Conservation (phyloP, 2,329 filamentous ascomycete species). For the Davidsoniella neocaledoniae region DNA sequence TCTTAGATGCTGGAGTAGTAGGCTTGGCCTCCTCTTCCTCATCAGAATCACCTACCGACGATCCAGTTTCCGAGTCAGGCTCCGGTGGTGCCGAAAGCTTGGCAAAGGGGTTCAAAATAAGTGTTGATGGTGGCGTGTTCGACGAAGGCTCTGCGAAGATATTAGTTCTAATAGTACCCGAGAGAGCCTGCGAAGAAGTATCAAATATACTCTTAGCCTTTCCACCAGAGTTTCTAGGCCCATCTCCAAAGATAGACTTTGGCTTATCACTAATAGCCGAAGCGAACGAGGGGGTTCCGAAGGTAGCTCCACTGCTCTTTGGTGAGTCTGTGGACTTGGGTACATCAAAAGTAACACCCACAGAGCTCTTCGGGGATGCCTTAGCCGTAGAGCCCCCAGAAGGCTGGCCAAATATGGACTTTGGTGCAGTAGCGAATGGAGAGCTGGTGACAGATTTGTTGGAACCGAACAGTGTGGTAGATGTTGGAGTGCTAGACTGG, state of each 20-base stretch:
- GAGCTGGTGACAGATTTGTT: background rate
- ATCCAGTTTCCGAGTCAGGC: conserved; percentile 9
- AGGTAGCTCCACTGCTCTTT: too few species aligned
- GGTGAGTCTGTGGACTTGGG: too few species aligned
- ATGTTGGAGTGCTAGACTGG: background rate
- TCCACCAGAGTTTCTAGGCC: background rate
- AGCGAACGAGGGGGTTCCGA: too few species aligned
- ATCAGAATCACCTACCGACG: background rate
- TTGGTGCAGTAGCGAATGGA: background rate
- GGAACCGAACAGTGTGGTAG: background rate
- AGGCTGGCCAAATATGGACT: conserved; percentile 1
- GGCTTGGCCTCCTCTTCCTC: conserved; percentile 16
- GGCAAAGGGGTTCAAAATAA: conserved; percentile 6
- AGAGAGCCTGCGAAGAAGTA: background rate
- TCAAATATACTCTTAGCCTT: conserved; percentile 10
- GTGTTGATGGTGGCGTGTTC: background rate
- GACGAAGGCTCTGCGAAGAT: conserved; percentile 14
- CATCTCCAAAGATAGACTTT: background rate
- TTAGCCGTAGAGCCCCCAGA: background rate
- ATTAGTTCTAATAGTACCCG: conserved; percentile 6
- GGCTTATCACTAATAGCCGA: background rate
- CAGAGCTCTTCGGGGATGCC: too few species aligned
- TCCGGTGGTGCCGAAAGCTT: conserved; percentile 1
- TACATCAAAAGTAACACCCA: too few species aligned
- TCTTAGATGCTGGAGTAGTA: conserved; percentile 15